These are phyloP conservation scores for Picochlorum costavermella DNA, from an alignment of 139 green algal species.

Conservation along the genomic window DNA sequence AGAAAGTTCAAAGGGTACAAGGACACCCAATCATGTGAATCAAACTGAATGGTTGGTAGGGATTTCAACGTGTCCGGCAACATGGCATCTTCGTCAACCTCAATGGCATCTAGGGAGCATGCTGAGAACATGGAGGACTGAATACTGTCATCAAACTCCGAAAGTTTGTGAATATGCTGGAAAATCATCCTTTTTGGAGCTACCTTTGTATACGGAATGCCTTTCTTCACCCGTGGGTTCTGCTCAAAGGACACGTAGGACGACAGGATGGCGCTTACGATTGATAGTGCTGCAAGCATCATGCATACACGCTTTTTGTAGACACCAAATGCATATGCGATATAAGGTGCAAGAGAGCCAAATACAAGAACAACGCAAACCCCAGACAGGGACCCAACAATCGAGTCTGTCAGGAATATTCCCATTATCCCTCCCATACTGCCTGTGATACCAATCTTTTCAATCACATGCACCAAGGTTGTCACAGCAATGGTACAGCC, in stretches of 20 bases:
- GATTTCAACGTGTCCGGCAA: constrained; percentile 9
- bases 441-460: constrained; percentile 34
- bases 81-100: neutral
- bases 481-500: constrained; percentile 11
- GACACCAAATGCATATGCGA: constrained; percentile 5
- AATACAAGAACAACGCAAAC: neutral
- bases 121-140: neutral
- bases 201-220: constrained; percentile 10
- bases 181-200: constrained; percentile 33
- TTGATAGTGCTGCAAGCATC: neutral
- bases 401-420: constrained; percentile 1
- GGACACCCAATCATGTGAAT: constrained; percentile 11
- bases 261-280: neutral
- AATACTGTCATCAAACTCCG: neutral
- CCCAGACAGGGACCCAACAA: constrained; percentile 5
- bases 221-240: too few species aligned
- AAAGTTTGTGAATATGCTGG: constrained; percentile 26
- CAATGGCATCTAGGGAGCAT: neutral
- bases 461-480: constrained; percentile 26
- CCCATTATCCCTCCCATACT: neutral
- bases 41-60: constrained; percentile 1
- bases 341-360: neutral
- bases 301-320: neutral
- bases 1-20: constrained; percentile 30
- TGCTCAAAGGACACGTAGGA: too few species aligned